Base-by-base conservation (phyloP, 2,329 filamentous ascomycete species). In the Diaporthe humulicola region DNA sequence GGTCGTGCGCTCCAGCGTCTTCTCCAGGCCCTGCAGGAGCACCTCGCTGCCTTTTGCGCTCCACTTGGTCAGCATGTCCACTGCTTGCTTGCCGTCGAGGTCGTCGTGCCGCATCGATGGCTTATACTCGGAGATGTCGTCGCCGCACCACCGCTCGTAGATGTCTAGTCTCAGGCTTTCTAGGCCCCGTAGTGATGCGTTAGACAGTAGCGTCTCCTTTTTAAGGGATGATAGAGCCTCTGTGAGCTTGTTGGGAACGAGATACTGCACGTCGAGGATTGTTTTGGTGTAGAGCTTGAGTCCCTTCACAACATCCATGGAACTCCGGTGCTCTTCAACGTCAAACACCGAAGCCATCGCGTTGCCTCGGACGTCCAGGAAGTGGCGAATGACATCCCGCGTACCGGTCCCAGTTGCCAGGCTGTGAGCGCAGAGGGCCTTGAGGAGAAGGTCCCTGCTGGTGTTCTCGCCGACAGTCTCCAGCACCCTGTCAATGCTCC, bases 81-180 rank as follows among this genome's bases (percentile, higher is more conserved):
- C 87, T 0, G 90, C 90, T 75, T 91, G 88, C 33, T 86, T 84
- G 28, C 89, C 90, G 33, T 92, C 89, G 6, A 94, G 83, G 77
- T 97, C 94, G 77, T 96, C 94, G 79, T 97, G 92, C 40, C 94
- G 92, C 48, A 97, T 94, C 85, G 95, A 98, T 0, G 96, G 96
- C 0, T 92, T 96, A 81, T 97, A 98, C 77, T 93, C 93, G 61
- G 90, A 91, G 56, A 98, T 94, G 75, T 97, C 95, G 10, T 95
- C 92, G 25, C 93, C 90, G 76, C 97, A 94, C 94, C 95, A 98
- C 28, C 89, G 89, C 77, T 93, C 91, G 79, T 95, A 92, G 14
- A 97, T 85, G 80, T 98, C 95, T 36, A 98, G 85, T 48, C 94
- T 90, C 17, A 98, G 85, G 22, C 93, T 93, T 77, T 94, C 91